Conservation (phyloP, 176 grass and related monocot species). For the Cocos nucifera region DNA sequence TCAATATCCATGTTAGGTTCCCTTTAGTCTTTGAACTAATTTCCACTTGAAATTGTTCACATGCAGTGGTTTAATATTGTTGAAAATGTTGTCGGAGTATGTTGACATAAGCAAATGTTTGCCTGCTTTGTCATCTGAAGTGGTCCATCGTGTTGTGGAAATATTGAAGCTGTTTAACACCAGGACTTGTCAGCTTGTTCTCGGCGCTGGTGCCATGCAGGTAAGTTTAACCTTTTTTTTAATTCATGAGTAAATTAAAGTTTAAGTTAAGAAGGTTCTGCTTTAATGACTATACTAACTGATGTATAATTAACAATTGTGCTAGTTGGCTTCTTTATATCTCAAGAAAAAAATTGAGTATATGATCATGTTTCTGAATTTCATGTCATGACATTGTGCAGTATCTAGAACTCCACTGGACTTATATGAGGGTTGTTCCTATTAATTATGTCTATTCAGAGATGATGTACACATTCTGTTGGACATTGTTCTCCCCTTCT, state of each 20-base stretch:
- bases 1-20: neutral
- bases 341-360: neutral
- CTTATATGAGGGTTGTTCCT: too few species aligned
- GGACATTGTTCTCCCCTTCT: too few species aligned
- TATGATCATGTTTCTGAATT: too few species aligned
- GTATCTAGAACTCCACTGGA: too few species aligned
- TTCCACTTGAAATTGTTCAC: constrained; percentile 20
- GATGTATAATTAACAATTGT: constrained; percentile 1
- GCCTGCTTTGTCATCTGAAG: constrained; percentile 86
- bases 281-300: neutral
- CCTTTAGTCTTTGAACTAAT: constrained; percentile 8
- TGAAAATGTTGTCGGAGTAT: constrained; percentile 98
- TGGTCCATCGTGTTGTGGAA: constrained; percentile 94
- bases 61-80: constrained; percentile 85
- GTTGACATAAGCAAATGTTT: constrained; percentile 97
- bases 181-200: constrained; percentile 93
- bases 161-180: constrained; percentile 97
- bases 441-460: too few species aligned
- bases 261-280: neutral
- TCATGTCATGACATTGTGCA: too few species aligned
- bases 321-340: neutral
- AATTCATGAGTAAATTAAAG: neutral
- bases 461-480: too few species aligned
- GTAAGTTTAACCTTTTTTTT: constrained; percentile 18
- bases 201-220: constrained; percentile 98